phyloP scores from a whole-genome alignment of 805 yeast species.

The Sugiyamaella marilandica region DNA sequence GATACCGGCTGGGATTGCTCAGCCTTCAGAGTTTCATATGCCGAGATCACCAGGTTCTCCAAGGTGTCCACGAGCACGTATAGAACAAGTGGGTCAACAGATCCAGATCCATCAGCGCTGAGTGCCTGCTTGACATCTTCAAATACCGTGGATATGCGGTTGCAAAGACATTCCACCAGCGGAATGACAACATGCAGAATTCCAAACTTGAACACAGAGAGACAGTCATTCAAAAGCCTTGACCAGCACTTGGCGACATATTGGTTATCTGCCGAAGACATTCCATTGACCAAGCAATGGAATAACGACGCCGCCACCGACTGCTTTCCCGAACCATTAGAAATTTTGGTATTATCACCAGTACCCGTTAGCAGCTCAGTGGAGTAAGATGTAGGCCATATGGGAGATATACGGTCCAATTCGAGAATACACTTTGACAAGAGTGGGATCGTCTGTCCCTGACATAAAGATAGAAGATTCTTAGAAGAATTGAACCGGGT shows the following conservation, averaged over 20 bases:
- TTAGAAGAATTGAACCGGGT: neutral
- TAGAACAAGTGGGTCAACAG: conserved; percentile 43
- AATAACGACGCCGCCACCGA: conserved; percentile 21
- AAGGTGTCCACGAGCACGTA: conserved; percentile 49
- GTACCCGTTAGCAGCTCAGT: conserved; percentile 45
- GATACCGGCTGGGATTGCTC: conserved; percentile 15
- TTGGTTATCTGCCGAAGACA: conserved; percentile 42
- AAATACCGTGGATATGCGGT: conserved; percentile 37
- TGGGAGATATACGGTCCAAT: conserved; percentile 1
- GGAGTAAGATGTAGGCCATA: conserved; percentile 24
- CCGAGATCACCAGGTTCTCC: conserved; percentile 56
- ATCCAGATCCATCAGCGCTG: conserved; percentile 31
- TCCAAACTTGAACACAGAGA: conserved; percentile 47
- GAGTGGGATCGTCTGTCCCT: neutral
- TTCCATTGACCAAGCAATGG: conserved; percentile 47
- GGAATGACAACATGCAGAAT: conserved; percentile 54
- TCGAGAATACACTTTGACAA: conserved; percentile 4
- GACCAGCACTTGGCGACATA: conserved; percentile 45
- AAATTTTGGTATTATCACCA: neutral
- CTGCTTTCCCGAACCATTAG: neutral
- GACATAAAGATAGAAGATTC: conserved; percentile 2
- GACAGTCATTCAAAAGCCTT: conserved; percentile 46
- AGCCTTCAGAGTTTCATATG: conserved; percentile 43
- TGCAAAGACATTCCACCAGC: conserved; percentile 47
- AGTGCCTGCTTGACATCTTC: conserved; percentile 22